A percentile compares a stretch with the other conserved stretches of the same genome.
These are phyloP conservation scores for Mycena indigotica DNA, from an alignment of 768 basidiomycete genomes.

Conservation along the genomic window DNA sequence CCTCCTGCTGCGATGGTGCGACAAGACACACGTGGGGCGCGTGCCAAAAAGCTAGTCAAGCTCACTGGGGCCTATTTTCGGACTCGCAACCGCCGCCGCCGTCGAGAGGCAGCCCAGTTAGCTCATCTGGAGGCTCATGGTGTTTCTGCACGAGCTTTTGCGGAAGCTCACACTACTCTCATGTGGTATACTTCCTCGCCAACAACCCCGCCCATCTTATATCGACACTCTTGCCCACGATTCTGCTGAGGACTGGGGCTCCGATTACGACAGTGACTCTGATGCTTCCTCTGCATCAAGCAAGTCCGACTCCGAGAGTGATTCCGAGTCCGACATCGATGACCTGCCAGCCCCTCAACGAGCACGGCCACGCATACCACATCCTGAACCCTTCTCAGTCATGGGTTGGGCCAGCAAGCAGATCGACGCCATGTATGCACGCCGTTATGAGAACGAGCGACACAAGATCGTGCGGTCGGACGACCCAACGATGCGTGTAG, in stretches of 20 bases:
- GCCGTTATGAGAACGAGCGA: constrained; percentile 13
- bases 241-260: no score
- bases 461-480: constrained; percentile 13
- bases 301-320: background rate
- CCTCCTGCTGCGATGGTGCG: background rate
- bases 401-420: background rate
- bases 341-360: background rate
- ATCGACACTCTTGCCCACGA: background rate
- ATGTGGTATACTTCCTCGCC: background rate
- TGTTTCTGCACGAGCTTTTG: background rate
- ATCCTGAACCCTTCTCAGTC: background rate
- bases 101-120: background rate
- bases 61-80: background rate
- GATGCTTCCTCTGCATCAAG: background rate
- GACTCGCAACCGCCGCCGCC: background rate
- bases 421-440: constrained; percentile 8
- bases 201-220: background rate
- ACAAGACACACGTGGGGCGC: background rate
- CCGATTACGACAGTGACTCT: background rate
- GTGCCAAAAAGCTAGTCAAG: background rate
- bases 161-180: background rate
- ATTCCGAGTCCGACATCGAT: background rate
- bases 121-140: background rate
- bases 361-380: background rate
- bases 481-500: constrained; percentile 17